Conservation (phyloP, 2,329 filamentous ascomycete species). For the Alternaria solani region DNA sequence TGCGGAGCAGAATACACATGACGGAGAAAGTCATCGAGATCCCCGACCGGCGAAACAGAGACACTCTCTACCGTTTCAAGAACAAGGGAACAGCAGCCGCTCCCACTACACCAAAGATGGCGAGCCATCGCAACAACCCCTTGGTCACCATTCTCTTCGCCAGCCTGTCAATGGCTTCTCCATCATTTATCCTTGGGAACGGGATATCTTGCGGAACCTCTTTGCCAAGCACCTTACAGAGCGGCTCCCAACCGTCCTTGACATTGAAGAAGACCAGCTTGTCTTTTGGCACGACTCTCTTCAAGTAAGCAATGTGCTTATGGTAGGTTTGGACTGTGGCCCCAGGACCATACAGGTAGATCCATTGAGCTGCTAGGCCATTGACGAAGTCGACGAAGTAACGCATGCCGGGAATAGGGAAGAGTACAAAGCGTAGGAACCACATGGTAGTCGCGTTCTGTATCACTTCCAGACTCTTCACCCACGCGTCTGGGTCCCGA, state of each 20-base stretch:
- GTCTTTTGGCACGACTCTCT: constrained; percentile 25
- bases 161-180: constrained; percentile 30
- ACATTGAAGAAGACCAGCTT: constrained; percentile 29
- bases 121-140: constrained; percentile 46
- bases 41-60: background rate
- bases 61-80: background rate
- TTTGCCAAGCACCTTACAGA: constrained; percentile 30
- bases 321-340: constrained; percentile 13
- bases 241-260: constrained; percentile 32
- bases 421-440: constrained; percentile 30
- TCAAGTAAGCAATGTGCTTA: constrained; percentile 24
- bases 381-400: constrained; percentile 27
- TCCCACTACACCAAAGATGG: constrained; percentile 17
- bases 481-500: constrained; percentile 33
- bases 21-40: background rate
- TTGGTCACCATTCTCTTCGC: constrained; percentile 22
- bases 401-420: constrained; percentile 31
- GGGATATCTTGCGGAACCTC: constrained; percentile 20
- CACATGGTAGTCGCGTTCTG: constrained; percentile 17
- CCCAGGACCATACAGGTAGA: constrained; percentile 10
- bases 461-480: constrained; percentile 27
- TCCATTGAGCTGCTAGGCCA: constrained; percentile 22
- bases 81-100: background rate
- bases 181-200: constrained; percentile 36
- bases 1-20: background rate